A percentile compares a stretch with the other conserved stretches of the same genome.
Evolutionary conservation across 2,329 filamentous ascomycete species (phyloP).

Genomic region (Fusarium gaditjirri): DNA sequence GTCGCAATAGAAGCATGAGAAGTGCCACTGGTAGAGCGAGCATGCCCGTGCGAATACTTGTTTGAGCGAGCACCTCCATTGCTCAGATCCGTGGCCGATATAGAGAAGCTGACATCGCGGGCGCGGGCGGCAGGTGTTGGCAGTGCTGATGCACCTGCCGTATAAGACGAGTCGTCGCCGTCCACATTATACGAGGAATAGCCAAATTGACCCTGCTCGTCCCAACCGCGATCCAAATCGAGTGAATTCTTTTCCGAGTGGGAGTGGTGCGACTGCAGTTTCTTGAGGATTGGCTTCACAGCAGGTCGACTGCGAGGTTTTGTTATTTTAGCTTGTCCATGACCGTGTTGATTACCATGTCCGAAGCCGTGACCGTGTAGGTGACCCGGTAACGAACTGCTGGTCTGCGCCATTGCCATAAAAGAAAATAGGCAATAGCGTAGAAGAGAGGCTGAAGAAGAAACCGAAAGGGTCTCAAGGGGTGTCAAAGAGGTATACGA

Average conservation of each 20-base stretch:
- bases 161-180: slow-evolving; percentile 42
- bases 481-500: slow-evolving; percentile 14
- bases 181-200: slow-evolving; percentile 45
- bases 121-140: slow-evolving; percentile 33
- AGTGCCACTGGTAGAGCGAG: slow-evolving; percentile 67
- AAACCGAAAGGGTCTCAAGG: background rate
- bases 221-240: slow-evolving; percentile 69
- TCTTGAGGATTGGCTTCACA: slow-evolving; percentile 72
- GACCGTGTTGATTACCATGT: slow-evolving; percentile 21
- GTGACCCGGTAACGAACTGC: slow-evolving; percentile 37
- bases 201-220: slow-evolving; percentile 59
- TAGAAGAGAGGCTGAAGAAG: background rate
- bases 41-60: slow-evolving; percentile 66
- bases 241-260: slow-evolving; percentile 70
- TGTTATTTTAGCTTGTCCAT: slow-evolving; percentile 47
- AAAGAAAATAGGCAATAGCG: slow-evolving; percentile 11
- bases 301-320: slow-evolving; percentile 60
- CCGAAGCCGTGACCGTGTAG: slow-evolving; percentile 37
- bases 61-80: slow-evolving; percentile 45
- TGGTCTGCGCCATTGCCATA: slow-evolving; percentile 43
- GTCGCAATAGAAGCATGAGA: slow-evolving; percentile 68
- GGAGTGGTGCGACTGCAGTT: slow-evolving; percentile 59
- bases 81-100: slow-evolving; percentile 51
- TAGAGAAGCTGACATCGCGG: slow-evolving; percentile 60
- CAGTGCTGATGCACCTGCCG: slow-evolving; percentile 38